Evolutionary conservation across 2,329 filamentous ascomycete genomes (phyloP), one percentile per base, ranked within the genome.

Genomic region (Aspergillus sojae): DNA sequence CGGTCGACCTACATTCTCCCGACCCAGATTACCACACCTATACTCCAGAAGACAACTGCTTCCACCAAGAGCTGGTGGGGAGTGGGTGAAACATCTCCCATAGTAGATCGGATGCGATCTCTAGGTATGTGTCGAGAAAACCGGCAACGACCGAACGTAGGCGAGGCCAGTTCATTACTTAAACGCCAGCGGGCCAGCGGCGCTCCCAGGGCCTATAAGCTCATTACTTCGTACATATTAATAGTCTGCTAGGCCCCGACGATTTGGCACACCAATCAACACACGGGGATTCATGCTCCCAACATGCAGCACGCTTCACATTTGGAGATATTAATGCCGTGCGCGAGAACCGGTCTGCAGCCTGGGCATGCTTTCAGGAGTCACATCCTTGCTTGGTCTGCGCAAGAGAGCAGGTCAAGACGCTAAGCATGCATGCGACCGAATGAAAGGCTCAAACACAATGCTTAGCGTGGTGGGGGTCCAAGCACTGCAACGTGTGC

Each of bases 41-140:
- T 68, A 3, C 70, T 69, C 52, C 71, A 73, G 71, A 73, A 73
- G 19, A 74, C 69, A 14, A 71, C 61, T 23, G 66, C 69, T 28
- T 73, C 72, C 6, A 70, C 55, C 65, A 74, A 53, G 23, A 65
- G 62, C 50, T 60, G 56, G 19, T 36, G 57, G 1, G 62, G 60
- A 26, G 60, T 57, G 14, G 57, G 62, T n/a, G 62, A 65, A 32
- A 59, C 59, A 54, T 62, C 60, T 21, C 62, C 71, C 72, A 74
- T 74, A 14, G 45, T 26, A 48, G 45, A 48, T 48, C 45, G 21
- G 23, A 48, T 48, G 21, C 21, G 45, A 48, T 26, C 45, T 4
- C 23, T 26, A 26, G 5, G 45, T 26, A 2, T 26, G 10, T 23
- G 21, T 48, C 12, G 21, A 23, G 12, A 5, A 3, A 3, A 5